Evolutionary conservation across 345 rosid species (phyloP).

Genomic region (Salix koriyanagi): DNA sequence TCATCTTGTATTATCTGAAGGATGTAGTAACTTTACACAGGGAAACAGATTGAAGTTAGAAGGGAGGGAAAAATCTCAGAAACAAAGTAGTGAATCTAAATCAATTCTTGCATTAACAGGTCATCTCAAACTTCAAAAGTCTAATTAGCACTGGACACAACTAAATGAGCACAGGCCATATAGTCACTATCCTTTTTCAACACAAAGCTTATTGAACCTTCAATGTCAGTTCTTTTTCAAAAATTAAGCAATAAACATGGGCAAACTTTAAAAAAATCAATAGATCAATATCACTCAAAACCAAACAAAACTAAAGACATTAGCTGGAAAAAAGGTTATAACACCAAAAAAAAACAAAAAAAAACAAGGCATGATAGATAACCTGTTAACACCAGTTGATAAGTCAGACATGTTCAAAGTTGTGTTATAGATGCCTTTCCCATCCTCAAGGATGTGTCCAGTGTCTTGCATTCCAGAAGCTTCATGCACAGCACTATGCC

Average conservation of each 20-base stretch:
- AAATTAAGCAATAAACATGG: no score
- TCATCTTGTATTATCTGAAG: constrained; percentile 94
- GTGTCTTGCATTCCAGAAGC: constrained; percentile 86
- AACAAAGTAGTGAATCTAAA: constrained; percentile 3
- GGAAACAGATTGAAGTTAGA: constrained; percentile 26
- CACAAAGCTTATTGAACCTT: no score
- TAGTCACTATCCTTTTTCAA: no score
- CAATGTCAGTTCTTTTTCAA: no score
- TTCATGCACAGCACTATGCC: constrained; percentile 91
- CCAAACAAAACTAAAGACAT: background rate
- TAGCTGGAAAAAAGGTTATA: constrained; percentile 2
- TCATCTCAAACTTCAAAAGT: background rate
- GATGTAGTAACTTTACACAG: constrained; percentile 62
- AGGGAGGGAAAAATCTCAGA: background rate
- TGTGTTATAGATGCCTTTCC: constrained; percentile 80
- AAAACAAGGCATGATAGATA: constrained; percentile 3
- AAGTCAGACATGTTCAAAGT: constrained; percentile 92
- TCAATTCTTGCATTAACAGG: background rate
- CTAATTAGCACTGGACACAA: background rate
- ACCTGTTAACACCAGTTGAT: constrained; percentile 91
- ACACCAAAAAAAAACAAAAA: background rate
- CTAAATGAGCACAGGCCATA: no score
- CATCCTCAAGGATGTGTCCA: constrained; percentile 91
- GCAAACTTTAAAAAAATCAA: background rate
- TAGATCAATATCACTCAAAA: background rate